phyloP scores from a whole-genome alignment of 768 basidiomycete species.

The Suillus subaureus region DNA sequence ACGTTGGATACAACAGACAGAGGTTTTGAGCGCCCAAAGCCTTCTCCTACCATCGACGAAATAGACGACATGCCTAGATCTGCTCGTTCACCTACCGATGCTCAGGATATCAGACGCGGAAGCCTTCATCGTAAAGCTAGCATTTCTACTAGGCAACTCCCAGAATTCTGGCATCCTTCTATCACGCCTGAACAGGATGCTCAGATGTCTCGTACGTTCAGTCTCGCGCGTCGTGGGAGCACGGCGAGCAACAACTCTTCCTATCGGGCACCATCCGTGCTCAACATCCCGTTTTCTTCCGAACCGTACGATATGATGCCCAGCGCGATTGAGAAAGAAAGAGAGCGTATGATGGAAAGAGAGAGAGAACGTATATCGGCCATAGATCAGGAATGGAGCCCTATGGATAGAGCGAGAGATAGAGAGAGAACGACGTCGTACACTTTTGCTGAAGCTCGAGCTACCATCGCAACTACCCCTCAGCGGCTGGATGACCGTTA shows the following conservation, averaged over 20 bases:
- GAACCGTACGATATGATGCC: constrained; percentile 20
- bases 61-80: constrained; percentile 27
- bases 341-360: constrained; percentile 21
- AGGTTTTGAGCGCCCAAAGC: constrained; percentile 23
- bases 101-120: constrained; percentile 26
- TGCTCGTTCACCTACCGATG: constrained; percentile 24
- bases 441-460: constrained; percentile 26
- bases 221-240: constrained; percentile 49
- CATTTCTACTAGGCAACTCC: constrained; percentile 37
- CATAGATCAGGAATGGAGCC: constrained; percentile 31
- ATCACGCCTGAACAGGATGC: constrained; percentile 48
- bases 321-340: constrained; percentile 28
- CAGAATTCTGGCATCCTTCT: constrained; percentile 54
- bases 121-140: constrained; percentile 37
- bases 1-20: constrained; percentile 25
- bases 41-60: constrained; percentile 28
- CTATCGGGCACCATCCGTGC: constrained; percentile 43
- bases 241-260: constrained; percentile 53
- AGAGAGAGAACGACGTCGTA: constrained; percentile 19
- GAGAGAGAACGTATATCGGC: constrained; percentile 29
- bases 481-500: constrained; percentile 23
- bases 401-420: constrained; percentile 27
- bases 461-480: not conserved
- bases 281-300: constrained; percentile 40
- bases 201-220: constrained; percentile 41